Evolutionary conservation across 2,329 filamentous ascomycete species (phyloP).

Genomic region (Lachnellula hyalina): DNA sequence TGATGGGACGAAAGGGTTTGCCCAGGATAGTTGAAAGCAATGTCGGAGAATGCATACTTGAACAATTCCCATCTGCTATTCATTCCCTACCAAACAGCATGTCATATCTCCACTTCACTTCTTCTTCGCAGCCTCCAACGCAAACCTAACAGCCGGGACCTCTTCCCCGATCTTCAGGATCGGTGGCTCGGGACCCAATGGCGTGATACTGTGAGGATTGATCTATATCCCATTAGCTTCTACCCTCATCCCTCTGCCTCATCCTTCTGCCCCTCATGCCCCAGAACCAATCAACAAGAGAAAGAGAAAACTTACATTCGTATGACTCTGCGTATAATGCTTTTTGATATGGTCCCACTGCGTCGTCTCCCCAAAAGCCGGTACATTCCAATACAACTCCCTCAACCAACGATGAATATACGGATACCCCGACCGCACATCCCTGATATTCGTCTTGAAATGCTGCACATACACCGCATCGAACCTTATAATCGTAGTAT

Average conservation of each 20-base stretch:
- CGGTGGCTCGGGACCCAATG: conserved; percentile 77
- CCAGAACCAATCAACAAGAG: conserved; percentile 33
- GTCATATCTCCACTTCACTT: conserved; percentile 11
- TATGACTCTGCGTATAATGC: conserved; percentile 84
- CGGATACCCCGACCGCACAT: conserved; percentile 45
- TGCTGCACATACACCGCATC: conserved; percentile 77
- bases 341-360: conserved; percentile 57
- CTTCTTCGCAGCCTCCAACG: conserved; percentile 21
- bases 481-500: conserved; percentile 58
- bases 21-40: no score
- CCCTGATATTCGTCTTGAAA: conserved; percentile 64
- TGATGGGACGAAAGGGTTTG: no score
- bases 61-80: neutral
- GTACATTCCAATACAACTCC: conserved; percentile 61
- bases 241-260: neutral
- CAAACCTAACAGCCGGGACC: conserved; percentile 51
- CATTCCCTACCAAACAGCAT: neutral
- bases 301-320: conserved; percentile 30
- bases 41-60: no score
- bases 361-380: conserved; percentile 49
- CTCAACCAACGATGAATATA: conserved; percentile 62
- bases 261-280: conserved; percentile 22
- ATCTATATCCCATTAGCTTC: conserved; percentile 50
- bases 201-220: conserved; percentile 69
- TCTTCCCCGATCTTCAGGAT: conserved; percentile 75